Base-by-base conservation (phyloP, 345 rosid genomes). In the Turritis glabra region DNA sequence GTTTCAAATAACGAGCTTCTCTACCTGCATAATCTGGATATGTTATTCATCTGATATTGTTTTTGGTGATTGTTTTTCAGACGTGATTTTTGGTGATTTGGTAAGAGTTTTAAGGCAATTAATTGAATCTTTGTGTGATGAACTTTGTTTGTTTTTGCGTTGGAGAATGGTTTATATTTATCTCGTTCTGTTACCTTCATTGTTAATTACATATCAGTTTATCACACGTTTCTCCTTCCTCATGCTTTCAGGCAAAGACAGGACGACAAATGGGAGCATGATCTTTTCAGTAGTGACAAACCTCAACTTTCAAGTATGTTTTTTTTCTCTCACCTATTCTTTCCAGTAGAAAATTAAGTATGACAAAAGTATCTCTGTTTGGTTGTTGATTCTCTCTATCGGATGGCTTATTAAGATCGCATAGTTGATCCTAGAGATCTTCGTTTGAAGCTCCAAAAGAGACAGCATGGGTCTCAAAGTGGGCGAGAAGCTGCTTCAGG, bases 231-330 rank as follows among this genome's bases (percentile, higher is more conserved):
- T 68, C 44, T 27, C 23, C 57, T 64, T n/a, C 30, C 15, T 64
- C 18, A 51, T 77, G 69, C 74, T 79, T 84, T 81, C 93, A 96
- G 98, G 80, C 93, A 86, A 83, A 86, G 99, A 86, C 93, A 86
- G 73, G 94, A 88, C 73, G 98, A 96, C 79, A 96, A 86, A 80
- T 96, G 99, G 99, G 95, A 92, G 84, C 99, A 96, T 76, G 99
- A 96, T 86, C 97, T 96, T 77, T 92, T 73, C 76, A 51, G 67
- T 11, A 76, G 76, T 52, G 79, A 82, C 60, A 86, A 67, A 71
- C 85, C 85, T 50, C 85, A 74, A 53, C 78, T 77, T 73, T 86
- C 97, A 85, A 83, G 99, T 96, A 96, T 74, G 91, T 26, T 40
- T 75, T 82, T 82, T 78, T 50, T 66, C 69, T 79, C 54, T 75